Percentiles rank a stretch among this genome's conserved stretches.
phyloP scores from a whole-genome alignment of 495 filamentous ascomycete species.

The Xylaria scruposa region DNA sequence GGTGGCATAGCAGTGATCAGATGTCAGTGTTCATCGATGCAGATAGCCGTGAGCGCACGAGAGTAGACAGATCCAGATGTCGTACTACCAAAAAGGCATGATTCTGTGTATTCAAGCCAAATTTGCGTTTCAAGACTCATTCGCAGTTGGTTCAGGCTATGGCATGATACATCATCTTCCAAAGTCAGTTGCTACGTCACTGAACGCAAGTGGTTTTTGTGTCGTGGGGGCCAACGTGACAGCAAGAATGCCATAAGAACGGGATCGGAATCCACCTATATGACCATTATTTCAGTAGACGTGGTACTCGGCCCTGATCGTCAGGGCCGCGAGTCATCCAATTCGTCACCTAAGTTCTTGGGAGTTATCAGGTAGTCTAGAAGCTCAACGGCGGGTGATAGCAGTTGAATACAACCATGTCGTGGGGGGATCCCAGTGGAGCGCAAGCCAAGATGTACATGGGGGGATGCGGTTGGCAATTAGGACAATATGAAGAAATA shows the following conservation, averaged over 20 bases:
- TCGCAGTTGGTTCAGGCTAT: slow-evolving; percentile 16
- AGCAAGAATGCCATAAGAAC: slow-evolving; percentile 3
- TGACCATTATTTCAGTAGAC: slow-evolving; percentile 6
- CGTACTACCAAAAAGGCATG: background rate
- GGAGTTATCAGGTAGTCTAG: slow-evolving; percentile 21
- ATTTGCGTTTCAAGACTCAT: background rate
- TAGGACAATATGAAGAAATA: slow-evolving; percentile 25
- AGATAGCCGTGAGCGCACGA: slow-evolving; percentile 2
- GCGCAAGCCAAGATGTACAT: slow-evolving; percentile 14
- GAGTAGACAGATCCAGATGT: slow-evolving; percentile 12
- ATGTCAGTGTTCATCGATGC: slow-evolving; percentile 16
- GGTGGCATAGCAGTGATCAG: background rate
- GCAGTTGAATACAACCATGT: slow-evolving; percentile 22
- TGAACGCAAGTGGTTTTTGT: background rate
- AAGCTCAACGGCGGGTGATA: slow-evolving; percentile 22
- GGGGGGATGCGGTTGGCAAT: slow-evolving; percentile 27
- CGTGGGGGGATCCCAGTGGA: slow-evolving; percentile 18
- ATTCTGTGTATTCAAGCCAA: background rate
- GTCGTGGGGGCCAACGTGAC: slow-evolving; percentile 21
- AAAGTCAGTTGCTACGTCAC: slow-evolving; percentile 16
- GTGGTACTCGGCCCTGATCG: slow-evolving; percentile 24
- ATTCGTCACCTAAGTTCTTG: slow-evolving; percentile 22
- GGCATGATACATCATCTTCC: slow-evolving; percentile 14
- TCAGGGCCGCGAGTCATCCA: slow-evolving; percentile 26
- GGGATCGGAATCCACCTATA: slow-evolving; percentile 15